Conservation (phyloP, 257 asterid species). For the Solanum bulbocastanum region DNA sequence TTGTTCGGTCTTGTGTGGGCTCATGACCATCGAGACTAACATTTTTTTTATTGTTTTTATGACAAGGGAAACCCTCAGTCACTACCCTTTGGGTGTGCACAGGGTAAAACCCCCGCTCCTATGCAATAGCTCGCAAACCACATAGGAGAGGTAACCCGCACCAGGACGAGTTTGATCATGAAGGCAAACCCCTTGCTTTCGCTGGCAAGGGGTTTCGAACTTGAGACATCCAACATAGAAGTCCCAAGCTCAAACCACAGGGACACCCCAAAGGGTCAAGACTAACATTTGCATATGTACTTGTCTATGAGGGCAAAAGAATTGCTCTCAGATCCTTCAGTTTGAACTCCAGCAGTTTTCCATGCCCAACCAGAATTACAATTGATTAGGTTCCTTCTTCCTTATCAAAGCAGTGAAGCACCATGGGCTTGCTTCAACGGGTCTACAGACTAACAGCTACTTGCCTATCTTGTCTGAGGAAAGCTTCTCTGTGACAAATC, state of each 20-base stretch:
- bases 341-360: neutral
- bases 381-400: neutral
- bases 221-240: too few species aligned
- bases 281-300: neutral
- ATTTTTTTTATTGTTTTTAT: too few species aligned
- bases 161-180: rapidly evolving
- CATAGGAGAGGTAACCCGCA: too few species aligned
- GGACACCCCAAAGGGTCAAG: too few species aligned
- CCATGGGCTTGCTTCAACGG: neutral
- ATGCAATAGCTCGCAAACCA: too few species aligned
- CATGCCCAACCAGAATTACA: neutral
- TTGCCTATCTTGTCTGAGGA: neutral
- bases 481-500: neutral
- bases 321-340: neutral
- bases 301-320: neutral
- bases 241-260: too few species aligned
- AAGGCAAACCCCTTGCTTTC: too few species aligned
- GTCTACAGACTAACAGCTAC: neutral
- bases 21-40: neutral
- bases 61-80: too few species aligned
- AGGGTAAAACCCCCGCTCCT: too few species aligned
- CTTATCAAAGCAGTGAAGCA: neutral
- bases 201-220: too few species aligned
- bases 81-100: too few species aligned
- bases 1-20: neutral